phyloP scores from a whole-genome alignment of 208 protist species.

The Trypanosoma melophagium region DNA sequence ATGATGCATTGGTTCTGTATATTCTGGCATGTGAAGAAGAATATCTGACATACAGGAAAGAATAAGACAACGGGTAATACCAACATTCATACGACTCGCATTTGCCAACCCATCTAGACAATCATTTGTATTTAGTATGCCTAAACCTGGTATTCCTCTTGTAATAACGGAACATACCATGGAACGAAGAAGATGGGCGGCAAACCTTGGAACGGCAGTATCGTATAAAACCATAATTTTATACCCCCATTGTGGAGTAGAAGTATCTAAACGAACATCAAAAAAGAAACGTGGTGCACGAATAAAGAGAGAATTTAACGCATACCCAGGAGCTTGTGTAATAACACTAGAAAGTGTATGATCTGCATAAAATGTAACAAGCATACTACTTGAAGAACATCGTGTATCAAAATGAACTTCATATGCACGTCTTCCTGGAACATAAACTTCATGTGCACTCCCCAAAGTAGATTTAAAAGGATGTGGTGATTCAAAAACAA shows the following conservation, averaged over 20 bases:
- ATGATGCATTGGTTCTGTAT: slow-evolving; percentile 33
- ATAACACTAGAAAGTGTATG: slow-evolving; percentile 43
- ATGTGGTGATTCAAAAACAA: slow-evolving; percentile 74
- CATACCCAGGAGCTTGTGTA: slow-evolving; percentile 52
- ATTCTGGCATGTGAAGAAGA: slow-evolving; percentile 47
- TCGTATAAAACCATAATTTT: slow-evolving; percentile 73
- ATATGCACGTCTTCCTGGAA: slow-evolving; percentile 49
- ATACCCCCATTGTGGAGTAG: slow-evolving; percentile 82
- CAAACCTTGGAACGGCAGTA: slow-evolving; percentile 51
- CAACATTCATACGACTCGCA: slow-evolving; percentile 53
- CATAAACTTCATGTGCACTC: slow-evolving; percentile 57
- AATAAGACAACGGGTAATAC: slow-evolving; percentile 71
- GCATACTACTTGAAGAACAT: slow-evolving; percentile 49
- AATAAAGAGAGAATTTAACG: slow-evolving; percentile 51
- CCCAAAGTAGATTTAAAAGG: slow-evolving; percentile 55
- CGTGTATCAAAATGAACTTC: slow-evolving; percentile 72
- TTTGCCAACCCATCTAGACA: slow-evolving; percentile 53
- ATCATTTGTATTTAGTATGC: slow-evolving; percentile 37
- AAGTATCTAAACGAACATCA: slow-evolving; percentile 54
- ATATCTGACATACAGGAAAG: slow-evolving; percentile 75
- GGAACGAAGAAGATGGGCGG: slow-evolving; percentile 55
- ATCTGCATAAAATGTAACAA: slow-evolving; percentile 68
- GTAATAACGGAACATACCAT: slow-evolving; percentile 46
- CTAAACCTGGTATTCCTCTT: slow-evolving; percentile 1
- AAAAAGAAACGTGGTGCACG: slow-evolving; percentile 63